Conservation (phyloP, 2,329 filamentous ascomycete species). For the Graphilbum ipis-grandicollis region DNA sequence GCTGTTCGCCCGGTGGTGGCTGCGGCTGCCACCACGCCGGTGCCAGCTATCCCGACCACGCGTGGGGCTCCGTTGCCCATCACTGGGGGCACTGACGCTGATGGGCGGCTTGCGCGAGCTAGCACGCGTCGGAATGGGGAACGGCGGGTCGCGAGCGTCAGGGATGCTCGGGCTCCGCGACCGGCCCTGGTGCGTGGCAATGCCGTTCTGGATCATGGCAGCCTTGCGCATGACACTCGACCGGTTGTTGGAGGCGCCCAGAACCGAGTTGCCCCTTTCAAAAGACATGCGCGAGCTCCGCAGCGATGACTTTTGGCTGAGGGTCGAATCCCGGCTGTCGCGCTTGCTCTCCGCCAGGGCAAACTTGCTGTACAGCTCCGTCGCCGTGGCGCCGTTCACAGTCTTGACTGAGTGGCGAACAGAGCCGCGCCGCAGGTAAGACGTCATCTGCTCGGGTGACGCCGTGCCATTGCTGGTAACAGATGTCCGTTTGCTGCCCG, state of each 20-base stretch:
- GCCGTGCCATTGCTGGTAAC: slow-evolving; percentile 17
- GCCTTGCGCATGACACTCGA: slow-evolving; percentile 55
- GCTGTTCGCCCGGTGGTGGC: slow-evolving; percentile 38
- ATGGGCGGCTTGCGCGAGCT: slow-evolving; percentile 64
- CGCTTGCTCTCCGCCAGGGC: slow-evolving; percentile 15
- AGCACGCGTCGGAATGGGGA: slow-evolving; percentile 76
- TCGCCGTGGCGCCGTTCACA: slow-evolving; percentile 16
- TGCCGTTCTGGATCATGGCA: slow-evolving; percentile 65
- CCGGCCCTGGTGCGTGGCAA: slow-evolving; percentile 47
- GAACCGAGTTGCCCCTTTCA: slow-evolving; percentile 21
- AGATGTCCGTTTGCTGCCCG: slow-evolving; percentile 22
- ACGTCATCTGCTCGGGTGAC: slow-evolving; percentile 23
- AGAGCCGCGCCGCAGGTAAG: slow-evolving; percentile 3
- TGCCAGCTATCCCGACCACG: slow-evolving; percentile 37
- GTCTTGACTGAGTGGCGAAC: slow-evolving; percentile 15
- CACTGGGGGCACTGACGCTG: slow-evolving; percentile 46
- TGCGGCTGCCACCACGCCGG: slow-evolving; percentile 29
- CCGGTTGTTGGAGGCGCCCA: slow-evolving; percentile 20
- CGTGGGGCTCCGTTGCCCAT: slow-evolving; percentile 65
- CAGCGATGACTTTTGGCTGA: slow-evolving; percentile 15
- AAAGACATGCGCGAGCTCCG: slow-evolving; percentile 15
- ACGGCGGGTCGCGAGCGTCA: slow-evolving; percentile 54
- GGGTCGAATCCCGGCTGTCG: slow-evolving; percentile 11
- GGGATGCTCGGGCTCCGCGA: slow-evolving; percentile 48
- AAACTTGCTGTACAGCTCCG: slow-evolving; percentile 29